Conservation (phyloP, 257 asterid species). For the Scutellaria baicalensis region DNA sequence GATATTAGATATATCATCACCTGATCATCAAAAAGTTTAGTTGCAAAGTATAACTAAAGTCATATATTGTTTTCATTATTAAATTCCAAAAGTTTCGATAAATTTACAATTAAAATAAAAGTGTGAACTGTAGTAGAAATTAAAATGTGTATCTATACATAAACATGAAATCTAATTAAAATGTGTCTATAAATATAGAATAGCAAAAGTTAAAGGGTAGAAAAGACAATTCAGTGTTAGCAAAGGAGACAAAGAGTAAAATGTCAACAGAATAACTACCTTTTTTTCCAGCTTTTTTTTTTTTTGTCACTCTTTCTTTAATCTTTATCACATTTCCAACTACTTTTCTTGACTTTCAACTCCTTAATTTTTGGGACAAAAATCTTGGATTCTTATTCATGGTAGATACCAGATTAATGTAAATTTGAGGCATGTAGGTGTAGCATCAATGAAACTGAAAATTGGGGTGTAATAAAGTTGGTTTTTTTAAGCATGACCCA, state of each 20-base stretch:
- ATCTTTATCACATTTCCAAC: constrained; percentile 1
- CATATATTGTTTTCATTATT: too few relatives aligned
- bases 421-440: too few relatives aligned
- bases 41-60: too few relatives aligned
- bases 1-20: too few relatives aligned
- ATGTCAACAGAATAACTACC: constrained; percentile 24
- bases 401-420: too few relatives aligned
- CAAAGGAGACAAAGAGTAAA: constrained; percentile 29
- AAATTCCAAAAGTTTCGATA: too few relatives aligned
- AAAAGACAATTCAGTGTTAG: constrained; percentile 11
- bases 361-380: constrained; percentile 35
- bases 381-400: background rate
- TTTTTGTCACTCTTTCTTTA: background rate
- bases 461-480: constrained; percentile 4
- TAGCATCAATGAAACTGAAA: too few relatives aligned
- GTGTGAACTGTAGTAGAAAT: too few relatives aligned
- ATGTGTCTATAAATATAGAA: background rate
- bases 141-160: too few relatives aligned
- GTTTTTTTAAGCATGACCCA: constrained; percentile 45
- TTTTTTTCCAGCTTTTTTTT: background rate
- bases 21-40: too few relatives aligned
- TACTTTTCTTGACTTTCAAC: constrained; percentile 28
- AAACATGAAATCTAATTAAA: too few relatives aligned
- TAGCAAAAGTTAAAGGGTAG: background rate
- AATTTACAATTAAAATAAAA: too few relatives aligned